phyloP scores from a whole-genome alignment of 2,329 filamentous ascomycete species.

The Xenosphaeropsis pyriputrescens region DNA sequence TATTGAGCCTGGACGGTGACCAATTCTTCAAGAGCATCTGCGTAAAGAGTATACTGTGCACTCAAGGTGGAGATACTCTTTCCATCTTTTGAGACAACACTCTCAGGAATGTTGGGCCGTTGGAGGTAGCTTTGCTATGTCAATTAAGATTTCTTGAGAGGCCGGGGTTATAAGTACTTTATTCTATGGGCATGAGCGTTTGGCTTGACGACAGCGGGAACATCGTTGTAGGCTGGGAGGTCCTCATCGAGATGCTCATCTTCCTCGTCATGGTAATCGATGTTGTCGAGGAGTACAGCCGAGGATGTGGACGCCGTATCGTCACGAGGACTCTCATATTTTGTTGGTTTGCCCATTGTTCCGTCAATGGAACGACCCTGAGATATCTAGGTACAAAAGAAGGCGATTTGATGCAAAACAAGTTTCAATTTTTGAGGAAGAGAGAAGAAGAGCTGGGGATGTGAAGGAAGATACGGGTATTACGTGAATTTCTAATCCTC shows the following conservation, averaged over 20 bases:
- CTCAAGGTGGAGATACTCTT: constrained; percentile 13
- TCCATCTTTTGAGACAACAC: constrained; percentile 9
- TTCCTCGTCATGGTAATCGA: constrained; percentile 9
- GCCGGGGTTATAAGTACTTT: not conserved
- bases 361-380: not conserved
- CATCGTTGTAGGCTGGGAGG: constrained; percentile 8
- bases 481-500: too few relatives aligned
- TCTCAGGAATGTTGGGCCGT: constrained; percentile 11
- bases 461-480: too few relatives aligned
- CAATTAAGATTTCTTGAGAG: not conserved
- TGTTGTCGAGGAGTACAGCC: constrained; percentile 8
- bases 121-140: constrained; percentile 4
- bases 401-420: too few relatives aligned
- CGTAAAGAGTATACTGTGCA: constrained; percentile 11
- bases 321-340: constrained; percentile 1
- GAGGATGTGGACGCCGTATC: constrained; percentile 12
- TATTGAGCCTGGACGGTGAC: constrained; percentile 13
- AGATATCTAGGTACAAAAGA: not conserved
- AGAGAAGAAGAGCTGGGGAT: too few relatives aligned
- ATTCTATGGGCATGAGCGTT: not conserved
- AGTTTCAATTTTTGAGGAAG: too few relatives aligned
- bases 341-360: not conserved
- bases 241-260: not conserved
- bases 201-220: not conserved
- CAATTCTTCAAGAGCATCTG: constrained; percentile 9